Evolutionary conservation across 192 early-diverging fungal species (phyloP).

Genomic region (Mortierella hygrophila): DNA sequence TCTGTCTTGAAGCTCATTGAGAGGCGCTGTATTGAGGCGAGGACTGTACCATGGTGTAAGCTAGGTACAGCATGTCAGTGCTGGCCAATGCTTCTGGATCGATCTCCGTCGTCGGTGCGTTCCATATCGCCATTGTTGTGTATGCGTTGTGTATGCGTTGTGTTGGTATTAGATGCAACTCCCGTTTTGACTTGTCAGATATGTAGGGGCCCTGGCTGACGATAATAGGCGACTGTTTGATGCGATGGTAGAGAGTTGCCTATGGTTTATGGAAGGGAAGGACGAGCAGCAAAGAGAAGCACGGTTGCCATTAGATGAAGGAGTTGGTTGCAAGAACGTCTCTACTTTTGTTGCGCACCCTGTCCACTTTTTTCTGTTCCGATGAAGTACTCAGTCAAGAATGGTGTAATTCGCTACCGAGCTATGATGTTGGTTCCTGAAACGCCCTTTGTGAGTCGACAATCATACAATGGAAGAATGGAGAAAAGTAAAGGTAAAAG

Average conservation of each 20-base stretch:
- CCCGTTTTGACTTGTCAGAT: background rate
- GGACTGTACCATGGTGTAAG: constrained; percentile 28
- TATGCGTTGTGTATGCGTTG: background rate
- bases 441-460: background rate
- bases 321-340: background rate
- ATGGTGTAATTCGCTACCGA: background rate
- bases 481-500: background rate
- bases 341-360: background rate
- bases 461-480: background rate
- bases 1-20: background rate
- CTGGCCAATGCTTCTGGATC: constrained; percentile 26
- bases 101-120: constrained; percentile 2
- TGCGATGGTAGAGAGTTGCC: background rate
- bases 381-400: background rate
- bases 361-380: background rate
- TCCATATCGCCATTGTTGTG: constrained; percentile 20
- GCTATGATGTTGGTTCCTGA: background rate
- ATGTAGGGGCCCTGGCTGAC: background rate
- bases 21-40: background rate
- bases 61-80: constrained; percentile 35
- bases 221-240: background rate
- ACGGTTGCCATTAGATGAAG: background rate
- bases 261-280: background rate
- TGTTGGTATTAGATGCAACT: background rate
- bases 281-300: background rate